Percentiles rank a stretch among this genome's conserved stretches.
phyloP scores from a whole-genome alignment of 129 eudicot genomes.

The Dittrichia graveolens region DNA sequence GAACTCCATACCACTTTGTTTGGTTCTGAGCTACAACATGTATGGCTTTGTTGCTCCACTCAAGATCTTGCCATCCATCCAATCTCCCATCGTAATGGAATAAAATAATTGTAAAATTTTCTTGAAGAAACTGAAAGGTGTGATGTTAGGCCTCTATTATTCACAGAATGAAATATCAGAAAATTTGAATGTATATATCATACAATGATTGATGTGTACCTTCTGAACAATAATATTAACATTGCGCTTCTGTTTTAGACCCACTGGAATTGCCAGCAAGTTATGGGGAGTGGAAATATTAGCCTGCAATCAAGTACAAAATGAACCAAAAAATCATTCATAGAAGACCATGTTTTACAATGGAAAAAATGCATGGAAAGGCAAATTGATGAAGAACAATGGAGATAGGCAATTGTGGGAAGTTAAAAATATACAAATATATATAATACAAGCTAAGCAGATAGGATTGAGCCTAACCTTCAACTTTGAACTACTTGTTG shows the following conservation, averaged over 20 bases:
- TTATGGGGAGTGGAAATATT: slow-evolving; percentile 45
- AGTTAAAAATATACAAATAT: slow-evolving; percentile 13
- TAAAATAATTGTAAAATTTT: slow-evolving; percentile 75
- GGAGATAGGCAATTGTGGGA: not conserved
- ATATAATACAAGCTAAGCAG: not conserved
- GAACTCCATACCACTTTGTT: slow-evolving; percentile 76
- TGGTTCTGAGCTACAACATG: slow-evolving; percentile 88
- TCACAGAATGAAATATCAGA: slow-evolving; percentile 9
- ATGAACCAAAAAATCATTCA: not conserved
- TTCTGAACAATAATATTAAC: slow-evolving; percentile 71
- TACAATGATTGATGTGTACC: slow-evolving; percentile 43
- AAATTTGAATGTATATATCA: slow-evolving; percentile 16
- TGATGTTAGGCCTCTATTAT: slow-evolving; percentile 31
- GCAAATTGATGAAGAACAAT: not conserved
- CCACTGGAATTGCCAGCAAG: slow-evolving; percentile 87
- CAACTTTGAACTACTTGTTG: slow-evolving; percentile 58
- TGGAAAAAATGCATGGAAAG: not conserved
- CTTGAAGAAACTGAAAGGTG: slow-evolving; percentile 85
- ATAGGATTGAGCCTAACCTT: slow-evolving; percentile 47
- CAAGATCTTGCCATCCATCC: slow-evolving; percentile 89
- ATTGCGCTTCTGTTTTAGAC: slow-evolving; percentile 75
- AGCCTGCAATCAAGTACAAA: slow-evolving; percentile 39
- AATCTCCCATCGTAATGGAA: slow-evolving; percentile 92
- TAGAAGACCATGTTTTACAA: not conserved
- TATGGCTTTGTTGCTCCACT: slow-evolving; percentile 78